These are phyloP conservation scores for Trichosporon sp. DNA, from an alignment of 1,284 basidiomycete species.

Conservation along the genomic window DNA sequence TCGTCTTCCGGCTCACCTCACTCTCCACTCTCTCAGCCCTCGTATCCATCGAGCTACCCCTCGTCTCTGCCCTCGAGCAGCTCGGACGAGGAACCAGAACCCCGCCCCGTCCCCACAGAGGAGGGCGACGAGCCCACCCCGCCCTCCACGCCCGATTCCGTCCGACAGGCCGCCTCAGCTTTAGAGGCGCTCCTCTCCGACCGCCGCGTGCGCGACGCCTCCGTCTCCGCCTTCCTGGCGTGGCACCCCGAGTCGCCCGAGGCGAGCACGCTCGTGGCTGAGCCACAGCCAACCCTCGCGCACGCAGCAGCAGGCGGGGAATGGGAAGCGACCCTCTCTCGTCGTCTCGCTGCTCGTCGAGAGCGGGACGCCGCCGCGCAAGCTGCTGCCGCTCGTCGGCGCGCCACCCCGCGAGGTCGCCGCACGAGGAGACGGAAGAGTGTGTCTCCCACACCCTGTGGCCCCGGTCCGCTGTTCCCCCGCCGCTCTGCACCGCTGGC, in stretches of 20 bases:
- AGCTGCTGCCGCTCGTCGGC: slow-evolving; percentile 53
- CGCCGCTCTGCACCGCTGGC: slow-evolving; percentile 12
- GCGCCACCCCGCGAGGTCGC: slow-evolving; percentile 68
- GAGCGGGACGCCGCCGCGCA: slow-evolving; percentile 34
- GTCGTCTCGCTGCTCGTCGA: slow-evolving; percentile 47
- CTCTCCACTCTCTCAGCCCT: background rate
- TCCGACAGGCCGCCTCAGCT: slow-evolving; percentile 5
- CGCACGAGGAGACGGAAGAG: slow-evolving; percentile 36
- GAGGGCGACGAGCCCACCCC: background rate
- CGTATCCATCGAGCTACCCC: background rate
- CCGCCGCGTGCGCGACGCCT: slow-evolving; percentile 22
- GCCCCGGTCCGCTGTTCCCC: slow-evolving; percentile 29
- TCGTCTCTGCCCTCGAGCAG: background rate
- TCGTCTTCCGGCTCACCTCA: background rate
- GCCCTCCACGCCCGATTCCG: slow-evolving; percentile 15
- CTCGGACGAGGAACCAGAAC: slow-evolving; percentile 1
- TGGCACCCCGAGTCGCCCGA: slow-evolving; percentile 39
- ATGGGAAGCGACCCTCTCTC: slow-evolving; percentile 50
- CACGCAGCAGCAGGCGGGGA: slow-evolving; percentile 38
- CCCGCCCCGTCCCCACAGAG: no score
- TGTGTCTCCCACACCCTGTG: slow-evolving; percentile 19
- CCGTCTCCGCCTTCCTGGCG: slow-evolving; percentile 35
- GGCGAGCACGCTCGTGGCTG: slow-evolving; percentile 26
- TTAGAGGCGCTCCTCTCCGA: slow-evolving; percentile 27
- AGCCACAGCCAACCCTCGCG: slow-evolving; percentile 49